A percentile compares a stretch with the other conserved stretches of the same genome.
phyloP scores from a whole-genome alignment of 306 rosid species.

The Mucuna pruriens region DNA sequence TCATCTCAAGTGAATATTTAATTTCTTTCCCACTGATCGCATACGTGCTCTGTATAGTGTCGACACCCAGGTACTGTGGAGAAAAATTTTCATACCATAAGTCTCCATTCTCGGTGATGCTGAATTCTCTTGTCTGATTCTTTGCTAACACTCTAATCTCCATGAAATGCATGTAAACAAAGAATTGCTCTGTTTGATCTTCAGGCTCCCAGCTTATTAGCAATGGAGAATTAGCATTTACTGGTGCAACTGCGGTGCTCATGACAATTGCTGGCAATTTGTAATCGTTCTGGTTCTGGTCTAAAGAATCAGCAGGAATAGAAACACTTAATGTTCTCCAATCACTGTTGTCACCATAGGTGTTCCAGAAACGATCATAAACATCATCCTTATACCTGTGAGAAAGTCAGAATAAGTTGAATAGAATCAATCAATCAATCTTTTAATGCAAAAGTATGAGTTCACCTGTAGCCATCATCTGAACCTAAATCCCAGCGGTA shows the following conservation, averaged over 20 bases:
- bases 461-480: slow-evolving; percentile 23
- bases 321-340: slow-evolving; percentile 12
- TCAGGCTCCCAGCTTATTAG: neutral
- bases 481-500: slow-evolving; percentile 34
- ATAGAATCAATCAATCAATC: neutral
- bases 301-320: neutral
- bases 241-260: slow-evolving; percentile 35
- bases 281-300: neutral
- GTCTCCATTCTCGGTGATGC: neutral
- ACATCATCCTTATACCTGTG: slow-evolving; percentile 43
- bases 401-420: neutral
- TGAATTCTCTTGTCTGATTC: slow-evolving; percentile 44
- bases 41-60: neutral
- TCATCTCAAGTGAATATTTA: neutral
- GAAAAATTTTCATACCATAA: neutral
- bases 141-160: slow-evolving; percentile 27
- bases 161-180: slow-evolving; percentile 43
- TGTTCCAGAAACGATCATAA: slow-evolving; percentile 34
- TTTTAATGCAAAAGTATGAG: neutral
- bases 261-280: slow-evolving; percentile 31
- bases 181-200: neutral
- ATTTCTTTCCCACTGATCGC: neutral
- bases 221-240: slow-evolving; percentile 22
- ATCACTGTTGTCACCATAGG: no score
- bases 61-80: neutral